A percentile compares a stretch with the other conserved stretches of the same genome.
Conservation (phyloP, 108 stramenopile genomes). For the Skeletonema menzelii region DNA sequence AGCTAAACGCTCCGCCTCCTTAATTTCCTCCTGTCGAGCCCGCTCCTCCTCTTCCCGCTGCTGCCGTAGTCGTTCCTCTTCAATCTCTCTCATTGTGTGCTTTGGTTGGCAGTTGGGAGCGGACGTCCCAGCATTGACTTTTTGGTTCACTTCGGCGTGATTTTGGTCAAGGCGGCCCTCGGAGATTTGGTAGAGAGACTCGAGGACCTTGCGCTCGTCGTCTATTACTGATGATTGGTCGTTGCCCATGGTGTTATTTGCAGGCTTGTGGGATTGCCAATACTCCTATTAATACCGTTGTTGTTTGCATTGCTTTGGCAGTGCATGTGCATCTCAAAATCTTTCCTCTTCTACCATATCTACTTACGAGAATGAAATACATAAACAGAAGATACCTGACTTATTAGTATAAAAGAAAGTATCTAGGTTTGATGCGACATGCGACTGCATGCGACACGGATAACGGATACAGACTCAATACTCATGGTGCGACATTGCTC, state of each 20-base stretch:
- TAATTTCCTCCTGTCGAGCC: slow-evolving; percentile 5
- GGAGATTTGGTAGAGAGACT: slow-evolving; percentile 38
- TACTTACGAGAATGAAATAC: too few species aligned
- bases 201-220: slow-evolving; percentile 43
- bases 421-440: too few species aligned
- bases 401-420: too few species aligned
- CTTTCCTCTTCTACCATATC: too few species aligned
- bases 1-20: slow-evolving; percentile 38
- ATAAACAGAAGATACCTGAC: too few species aligned
- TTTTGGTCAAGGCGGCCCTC: slow-evolving; percentile 36
- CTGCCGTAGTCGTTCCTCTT: slow-evolving; percentile 9
- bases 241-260: slow-evolving; percentile 34
- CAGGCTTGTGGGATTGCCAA: neutral
- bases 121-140: slow-evolving; percentile 68
- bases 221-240: slow-evolving; percentile 42
- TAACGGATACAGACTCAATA: too few species aligned
- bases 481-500: too few species aligned
- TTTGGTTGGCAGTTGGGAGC: slow-evolving; percentile 82
- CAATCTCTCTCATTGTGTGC: slow-evolving; percentile 51
- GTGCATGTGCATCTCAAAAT: too few species aligned
- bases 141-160: slow-evolving; percentile 58
- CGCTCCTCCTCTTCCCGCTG: slow-evolving; percentile 14
- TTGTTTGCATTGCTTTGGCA: too few species aligned
- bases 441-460: too few species aligned
- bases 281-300: too few species aligned